A percentile compares a stretch with the other conserved stretches of the same genome.
Conservation (phyloP, 208 protist species). For the Angomonas deanei region DNA sequence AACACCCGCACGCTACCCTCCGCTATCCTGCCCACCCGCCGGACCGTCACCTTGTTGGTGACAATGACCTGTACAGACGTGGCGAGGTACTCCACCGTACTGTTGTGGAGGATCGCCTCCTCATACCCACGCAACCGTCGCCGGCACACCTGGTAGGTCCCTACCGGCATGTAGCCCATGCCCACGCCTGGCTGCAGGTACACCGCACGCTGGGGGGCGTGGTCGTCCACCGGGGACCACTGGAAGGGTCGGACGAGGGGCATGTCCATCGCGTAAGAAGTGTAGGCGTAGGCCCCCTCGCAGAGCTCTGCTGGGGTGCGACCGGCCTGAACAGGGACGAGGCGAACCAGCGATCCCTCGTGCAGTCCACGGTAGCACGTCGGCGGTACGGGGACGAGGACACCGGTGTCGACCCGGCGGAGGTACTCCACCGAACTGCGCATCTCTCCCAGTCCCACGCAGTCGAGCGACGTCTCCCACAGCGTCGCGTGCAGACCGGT, state of each 20-base stretch:
- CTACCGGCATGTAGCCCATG: constrained; percentile 28
- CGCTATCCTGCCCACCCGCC: constrained; percentile 8
- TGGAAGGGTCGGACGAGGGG: constrained; percentile 1
- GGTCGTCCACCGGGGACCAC: neutral
- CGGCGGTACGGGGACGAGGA: constrained; percentile 19
- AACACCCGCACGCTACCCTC: constrained; percentile 25
- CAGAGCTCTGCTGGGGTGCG: constrained; percentile 8
- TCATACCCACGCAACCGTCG: constrained; percentile 17
- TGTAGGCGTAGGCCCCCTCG: constrained; percentile 7
- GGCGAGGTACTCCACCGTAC: constrained; percentile 12
- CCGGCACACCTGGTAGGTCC: constrained; percentile 27
- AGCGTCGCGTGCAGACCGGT: constrained; percentile 17
- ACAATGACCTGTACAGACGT: constrained; percentile 19
- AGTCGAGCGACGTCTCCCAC: constrained; percentile 28
- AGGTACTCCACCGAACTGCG: constrained; percentile 20
- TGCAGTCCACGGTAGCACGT: constrained; percentile 35
- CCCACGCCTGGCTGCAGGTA: constrained; percentile 21
- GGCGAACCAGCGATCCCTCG: constrained; percentile 33
- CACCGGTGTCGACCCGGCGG: constrained; percentile 27
- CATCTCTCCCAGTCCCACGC: constrained; percentile 22
- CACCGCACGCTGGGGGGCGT: constrained; percentile 1
- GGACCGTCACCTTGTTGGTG: constrained; percentile 13
- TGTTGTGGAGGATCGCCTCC: constrained; percentile 4
- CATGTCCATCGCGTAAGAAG: constrained; percentile 12
- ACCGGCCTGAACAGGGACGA: constrained; percentile 3